phyloP scores from a whole-genome alignment of 148 eudicot genomes.

The Vaccinium corymbosum region DNA sequence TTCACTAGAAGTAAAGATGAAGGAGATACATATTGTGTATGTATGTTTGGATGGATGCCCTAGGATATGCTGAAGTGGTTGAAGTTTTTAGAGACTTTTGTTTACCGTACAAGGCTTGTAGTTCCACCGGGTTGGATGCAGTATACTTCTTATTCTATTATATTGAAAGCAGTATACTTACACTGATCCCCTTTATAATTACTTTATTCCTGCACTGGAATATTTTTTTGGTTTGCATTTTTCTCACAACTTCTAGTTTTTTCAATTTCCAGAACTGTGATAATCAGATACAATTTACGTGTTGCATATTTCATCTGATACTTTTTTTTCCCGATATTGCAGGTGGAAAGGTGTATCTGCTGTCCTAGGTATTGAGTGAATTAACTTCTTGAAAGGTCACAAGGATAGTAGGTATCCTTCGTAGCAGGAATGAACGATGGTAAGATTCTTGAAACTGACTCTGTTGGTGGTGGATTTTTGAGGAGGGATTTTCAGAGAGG shows the following conservation, averaged over 20 bases:
- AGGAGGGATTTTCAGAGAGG: not conserved
- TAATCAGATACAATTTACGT: not conserved
- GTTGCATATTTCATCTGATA: not conserved
- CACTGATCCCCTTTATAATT: not conserved
- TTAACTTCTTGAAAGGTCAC: slow-evolving; percentile 10
- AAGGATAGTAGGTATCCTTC: not conserved
- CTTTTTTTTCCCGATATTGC: not conserved
- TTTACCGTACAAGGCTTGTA: not conserved
- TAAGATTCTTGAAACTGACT: not conserved
- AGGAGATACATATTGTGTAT: not conserved
- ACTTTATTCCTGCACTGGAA: not conserved
- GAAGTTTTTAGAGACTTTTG: not conserved
- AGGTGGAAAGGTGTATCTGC: not conserved
- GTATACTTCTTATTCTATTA: not conserved
- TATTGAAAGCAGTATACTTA: not conserved
- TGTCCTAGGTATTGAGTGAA: not conserved
- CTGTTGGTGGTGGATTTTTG: not conserved
- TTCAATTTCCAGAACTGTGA: not conserved
- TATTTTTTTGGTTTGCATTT: not conserved
- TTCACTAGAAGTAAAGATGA: not conserved
- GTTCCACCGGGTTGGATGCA: not conserved
- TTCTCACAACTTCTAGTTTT: not conserved
- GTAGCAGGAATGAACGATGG: not conserved
- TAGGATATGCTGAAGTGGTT: not conserved
- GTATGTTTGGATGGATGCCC: not conserved